Conservation (phyloP, 2,329 filamentous ascomycete genomes). For the Botrytis deweyae region DNA sequence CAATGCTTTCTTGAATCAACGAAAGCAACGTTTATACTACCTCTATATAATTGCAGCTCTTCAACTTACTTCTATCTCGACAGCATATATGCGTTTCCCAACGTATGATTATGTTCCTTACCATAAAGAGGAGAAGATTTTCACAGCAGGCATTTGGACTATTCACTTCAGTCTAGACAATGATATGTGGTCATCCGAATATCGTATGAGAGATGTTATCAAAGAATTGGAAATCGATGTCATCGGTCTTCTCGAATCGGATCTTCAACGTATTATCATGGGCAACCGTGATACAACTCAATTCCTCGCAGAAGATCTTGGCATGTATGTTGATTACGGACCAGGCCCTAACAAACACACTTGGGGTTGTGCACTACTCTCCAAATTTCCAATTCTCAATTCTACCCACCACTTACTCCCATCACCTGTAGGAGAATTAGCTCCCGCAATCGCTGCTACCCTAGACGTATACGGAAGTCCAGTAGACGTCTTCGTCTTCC, state of each 20-base stretch:
- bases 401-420: slow-evolving; percentile 94
- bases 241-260: slow-evolving; percentile 88
- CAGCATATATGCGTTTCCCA: slow-evolving; percentile 89
- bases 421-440: slow-evolving; percentile 89
- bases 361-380: slow-evolving; percentile 89
- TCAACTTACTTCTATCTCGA: slow-evolving; percentile 75
- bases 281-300: slow-evolving; percentile 96
- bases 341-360: slow-evolving; percentile 99
- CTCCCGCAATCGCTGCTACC: slow-evolving; percentile 95
- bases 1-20: slow-evolving; percentile 46
- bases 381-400: slow-evolving; percentile 96
- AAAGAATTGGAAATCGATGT: slow-evolving; percentile 97
- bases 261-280: slow-evolving; percentile 98
- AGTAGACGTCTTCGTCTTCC: slow-evolving; percentile 96
- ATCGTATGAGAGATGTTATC: slow-evolving; percentile 87
- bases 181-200: slow-evolving; percentile 97
- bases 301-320: slow-evolving; percentile 90
- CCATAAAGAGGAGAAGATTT: slow-evolving; percentile 79
- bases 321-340: slow-evolving; percentile 98
- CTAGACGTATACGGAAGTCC: slow-evolving; percentile 87
- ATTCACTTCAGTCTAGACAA: slow-evolving; percentile 98
- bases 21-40: slow-evolving; percentile 60
- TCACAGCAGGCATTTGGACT: slow-evolving; percentile 97
- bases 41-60: slow-evolving; percentile 70
- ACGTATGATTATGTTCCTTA: slow-evolving; percentile 89